Base-by-base conservation (phyloP, 352 stramenopile genomes). In the Globisporangium ultimum region DNA sequence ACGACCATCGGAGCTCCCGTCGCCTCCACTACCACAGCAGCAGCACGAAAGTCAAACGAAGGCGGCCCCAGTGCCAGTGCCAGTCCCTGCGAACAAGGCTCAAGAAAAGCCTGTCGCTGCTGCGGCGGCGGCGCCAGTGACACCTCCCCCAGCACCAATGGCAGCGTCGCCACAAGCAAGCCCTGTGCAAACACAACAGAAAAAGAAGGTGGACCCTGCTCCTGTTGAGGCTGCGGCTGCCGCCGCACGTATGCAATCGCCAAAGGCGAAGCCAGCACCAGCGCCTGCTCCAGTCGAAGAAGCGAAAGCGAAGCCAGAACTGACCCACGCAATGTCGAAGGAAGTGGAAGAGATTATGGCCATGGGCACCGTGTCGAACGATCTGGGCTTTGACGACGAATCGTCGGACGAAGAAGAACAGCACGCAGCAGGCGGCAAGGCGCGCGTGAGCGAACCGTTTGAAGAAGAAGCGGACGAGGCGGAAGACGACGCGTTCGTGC, bases 301-400 rank as follows among this genome's bases (percentile, higher is more conserved):
- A 20, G 14, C 60, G 52, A 46, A 22, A 17, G 46, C 36, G 9
- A 45, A 47, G 14, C 47, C 46, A 41, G 41, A 55, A 34, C 50
- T 64, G 42, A 48, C 36, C 13, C 52, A 64, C 34, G 21, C 50
- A 9, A 13, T 64, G 20, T 64, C 58, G 8, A 54, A 64, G 45
- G 42, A 70, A 15, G 58, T 65, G 15, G 60, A 61, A 24, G 46
- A 68, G 32, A 71, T 67, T 28, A 67, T 71, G 62, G 57, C 66
- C 34, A 69, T 81, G 49, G 77, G 68, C 20, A 63, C 72, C 0
- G 71, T 53, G 21, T 63, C 70, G 28, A 84, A 86, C 38, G 74
- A 86, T 34, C 55, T 86, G n/a, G 74, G 74, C 36, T 78, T 81
- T 45, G 76, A 68, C 40, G 61, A 65, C 22, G 61, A 86, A 18